Evolutionary conservation across 192 early-diverging fungal species (phyloP).

Genomic region (Coemansia sp.): DNA sequence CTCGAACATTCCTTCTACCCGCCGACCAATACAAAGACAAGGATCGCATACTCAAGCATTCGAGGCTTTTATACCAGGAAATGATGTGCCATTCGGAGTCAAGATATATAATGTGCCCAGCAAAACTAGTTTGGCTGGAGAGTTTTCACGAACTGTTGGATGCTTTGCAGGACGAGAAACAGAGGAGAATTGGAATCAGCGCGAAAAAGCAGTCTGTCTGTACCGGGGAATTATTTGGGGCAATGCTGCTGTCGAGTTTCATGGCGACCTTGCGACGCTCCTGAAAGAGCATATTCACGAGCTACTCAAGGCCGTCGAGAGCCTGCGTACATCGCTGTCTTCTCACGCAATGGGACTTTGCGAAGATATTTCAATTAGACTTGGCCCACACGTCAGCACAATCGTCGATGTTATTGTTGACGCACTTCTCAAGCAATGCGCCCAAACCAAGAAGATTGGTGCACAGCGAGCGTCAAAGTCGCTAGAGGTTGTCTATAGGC

Average conservation of each 20-base stretch:
- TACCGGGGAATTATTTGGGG: slow-evolving; percentile 55
- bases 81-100: slow-evolving; percentile 27
- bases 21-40: slow-evolving; percentile 27
- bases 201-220: slow-evolving; percentile 41
- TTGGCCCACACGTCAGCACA: slow-evolving; percentile 39
- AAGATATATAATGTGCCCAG: slow-evolving; percentile 41
- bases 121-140: slow-evolving; percentile 24
- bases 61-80: slow-evolving; percentile 34
- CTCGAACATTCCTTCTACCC: slow-evolving; percentile 16
- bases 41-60: slow-evolving; percentile 24
- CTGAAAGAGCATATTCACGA: slow-evolving; percentile 40
- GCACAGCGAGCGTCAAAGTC: slow-evolving; percentile 46
- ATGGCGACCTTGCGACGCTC: slow-evolving; percentile 30
- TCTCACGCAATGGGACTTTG: slow-evolving; percentile 38
- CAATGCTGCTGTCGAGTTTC: slow-evolving; percentile 41
- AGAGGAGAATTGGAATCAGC: slow-evolving; percentile 50
- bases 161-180: slow-evolving; percentile 47
- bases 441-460: slow-evolving; percentile 50
- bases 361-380: slow-evolving; percentile 45
- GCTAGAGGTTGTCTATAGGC: slow-evolving; percentile 28
- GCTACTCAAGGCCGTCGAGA: slow-evolving; percentile 41
- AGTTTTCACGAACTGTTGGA: slow-evolving; percentile 32
- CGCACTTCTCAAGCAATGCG: slow-evolving; percentile 39
- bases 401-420: slow-evolving; percentile 40
- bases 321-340: slow-evolving; percentile 51